phyloP scores from a whole-genome alignment of 75 land plant genomes.

The Picea sitchensis region DNA sequence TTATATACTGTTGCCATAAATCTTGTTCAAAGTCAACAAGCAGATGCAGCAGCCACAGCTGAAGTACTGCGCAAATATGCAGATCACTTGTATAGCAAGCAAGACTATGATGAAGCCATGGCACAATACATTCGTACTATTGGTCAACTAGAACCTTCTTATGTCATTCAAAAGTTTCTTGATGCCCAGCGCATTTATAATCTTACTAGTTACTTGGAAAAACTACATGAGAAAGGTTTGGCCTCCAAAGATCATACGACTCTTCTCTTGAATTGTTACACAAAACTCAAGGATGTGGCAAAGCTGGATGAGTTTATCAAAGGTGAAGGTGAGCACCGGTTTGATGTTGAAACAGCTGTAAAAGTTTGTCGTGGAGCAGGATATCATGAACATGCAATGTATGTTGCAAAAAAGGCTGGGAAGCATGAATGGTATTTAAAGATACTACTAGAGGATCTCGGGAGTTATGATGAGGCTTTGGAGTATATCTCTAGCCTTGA shows the following conservation, averaged over 20 bases:
- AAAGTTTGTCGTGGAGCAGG: slow-evolving; percentile 93
- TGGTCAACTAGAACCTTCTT: slow-evolving; percentile 96
- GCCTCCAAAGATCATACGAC: slow-evolving; percentile 98
- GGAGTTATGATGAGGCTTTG: slow-evolving; percentile 85
- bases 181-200: slow-evolving; percentile 98
- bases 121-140: slow-evolving; percentile 90
- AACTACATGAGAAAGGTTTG: slow-evolving; percentile 91
- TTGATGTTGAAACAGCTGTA: slow-evolving; percentile 97
- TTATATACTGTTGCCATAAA: slow-evolving; percentile 93
- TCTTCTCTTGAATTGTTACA: slow-evolving; percentile 90
- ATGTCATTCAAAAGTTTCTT: slow-evolving; percentile 95
- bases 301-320: slow-evolving; percentile 84
- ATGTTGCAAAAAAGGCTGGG: slow-evolving; percentile 87
- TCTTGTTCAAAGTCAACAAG: slow-evolving; percentile 96
- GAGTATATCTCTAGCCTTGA: slow-evolving; percentile 78
- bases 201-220: slow-evolving; percentile 90
- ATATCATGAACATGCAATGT: slow-evolving; percentile 97
- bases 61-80: slow-evolving; percentile 95
- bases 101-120: slow-evolving; percentile 97
- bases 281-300: slow-evolving; percentile 91
- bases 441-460: slow-evolving; percentile 91
- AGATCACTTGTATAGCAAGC: slow-evolving; percentile 91
- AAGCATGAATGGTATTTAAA: slow-evolving; percentile 92
- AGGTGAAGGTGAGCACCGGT: slow-evolving; percentile 86
- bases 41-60: slow-evolving; percentile 97